phyloP scores from a whole-genome alignment of 2,329 filamentous ascomycete genomes.

The Metarhizium album region DNA sequence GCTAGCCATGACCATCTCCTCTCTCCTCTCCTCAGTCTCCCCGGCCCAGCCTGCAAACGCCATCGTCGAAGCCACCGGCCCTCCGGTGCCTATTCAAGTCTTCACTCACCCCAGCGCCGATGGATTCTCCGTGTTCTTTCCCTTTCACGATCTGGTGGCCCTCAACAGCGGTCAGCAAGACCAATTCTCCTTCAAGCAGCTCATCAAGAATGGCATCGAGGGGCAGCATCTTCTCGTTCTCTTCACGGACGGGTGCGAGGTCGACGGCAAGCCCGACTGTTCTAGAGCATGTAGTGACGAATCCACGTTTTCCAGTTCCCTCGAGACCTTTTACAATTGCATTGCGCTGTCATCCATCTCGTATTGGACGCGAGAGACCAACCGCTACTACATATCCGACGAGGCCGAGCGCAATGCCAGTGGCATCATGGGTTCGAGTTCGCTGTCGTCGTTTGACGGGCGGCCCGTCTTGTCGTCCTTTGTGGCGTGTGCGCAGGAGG shows the following conservation, averaged over 20 bases:
- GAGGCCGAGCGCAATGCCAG: constrained; percentile 27
- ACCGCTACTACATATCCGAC: constrained; percentile 18
- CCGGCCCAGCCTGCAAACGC: not conserved
- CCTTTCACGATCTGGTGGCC: constrained; percentile 24
- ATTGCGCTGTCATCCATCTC: constrained; percentile 24
- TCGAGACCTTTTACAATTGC: constrained; percentile 30
- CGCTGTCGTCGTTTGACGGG: constrained; percentile 20
- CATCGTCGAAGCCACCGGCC: not conserved
- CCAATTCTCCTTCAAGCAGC: constrained; percentile 21
- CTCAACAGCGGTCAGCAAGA: constrained; percentile 17
- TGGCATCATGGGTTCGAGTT: constrained; percentile 22
- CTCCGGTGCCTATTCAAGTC: constrained; percentile 15
- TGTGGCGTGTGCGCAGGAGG: constrained; percentile 23
- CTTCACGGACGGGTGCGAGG: constrained; percentile 21
- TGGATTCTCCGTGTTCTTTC: constrained; percentile 25
- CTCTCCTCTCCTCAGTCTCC: not conserved
- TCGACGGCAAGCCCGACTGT: constrained; percentile 20
- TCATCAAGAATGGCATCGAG: constrained; percentile 22
- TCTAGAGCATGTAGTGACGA: constrained; percentile 21
- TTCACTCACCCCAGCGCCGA: constrained; percentile 17
- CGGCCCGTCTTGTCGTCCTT: constrained; percentile 21
- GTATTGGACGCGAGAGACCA: constrained; percentile 21
- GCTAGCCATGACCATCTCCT: not conserved
- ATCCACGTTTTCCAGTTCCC: constrained; percentile 20
- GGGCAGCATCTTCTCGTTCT: constrained; percentile 21